Percentiles rank a stretch among this genome's conserved stretches.
These are phyloP conservation scores for Mortierella alpina DNA, from an alignment of 192 early-diverging fungal species.

Conservation along the genomic window DNA sequence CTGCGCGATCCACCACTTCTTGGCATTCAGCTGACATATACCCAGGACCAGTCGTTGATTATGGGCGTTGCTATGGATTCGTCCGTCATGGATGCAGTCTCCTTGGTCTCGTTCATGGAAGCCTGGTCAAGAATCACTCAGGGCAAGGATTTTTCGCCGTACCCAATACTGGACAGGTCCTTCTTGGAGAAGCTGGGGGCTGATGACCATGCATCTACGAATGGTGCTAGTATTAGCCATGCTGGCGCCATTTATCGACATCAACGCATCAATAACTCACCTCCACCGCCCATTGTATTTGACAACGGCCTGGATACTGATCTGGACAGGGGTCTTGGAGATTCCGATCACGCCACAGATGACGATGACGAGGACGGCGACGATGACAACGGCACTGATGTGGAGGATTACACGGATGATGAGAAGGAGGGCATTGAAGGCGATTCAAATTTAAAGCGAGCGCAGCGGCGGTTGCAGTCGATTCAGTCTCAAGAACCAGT, in stretches of 20 bases:
- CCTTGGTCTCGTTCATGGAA: conserved; percentile 48
- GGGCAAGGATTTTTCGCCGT: conserved; percentile 49
- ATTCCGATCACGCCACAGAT: conserved; percentile 12
- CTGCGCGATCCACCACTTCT: conserved; percentile 45
- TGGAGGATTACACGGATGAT: not conserved
- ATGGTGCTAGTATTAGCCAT: not conserved
- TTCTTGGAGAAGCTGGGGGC: conserved; percentile 28
- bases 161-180: conserved; percentile 32
- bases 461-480: conserved; percentile 14
- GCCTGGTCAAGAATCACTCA: conserved; percentile 51
- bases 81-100: conserved; percentile 44
- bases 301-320: conserved; percentile 34
- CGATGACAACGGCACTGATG: conserved; percentile 1
- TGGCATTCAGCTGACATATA: conserved; percentile 48
- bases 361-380: conserved; percentile 13
- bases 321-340: conserved; percentile 23
- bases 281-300: conserved; percentile 46
- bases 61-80: conserved; percentile 53
- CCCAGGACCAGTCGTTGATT: conserved; percentile 42
- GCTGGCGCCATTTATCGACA: conserved; percentile 26
- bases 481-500: not conserved
- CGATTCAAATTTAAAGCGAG: not conserved
- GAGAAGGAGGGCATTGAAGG: conserved; percentile 1
- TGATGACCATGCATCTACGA: not conserved
- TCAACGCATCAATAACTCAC: conserved; percentile 46